phyloP scores from a whole-genome alignment of 2,329 filamentous ascomycete genomes.

The Parastagonospora nodorum region DNA sequence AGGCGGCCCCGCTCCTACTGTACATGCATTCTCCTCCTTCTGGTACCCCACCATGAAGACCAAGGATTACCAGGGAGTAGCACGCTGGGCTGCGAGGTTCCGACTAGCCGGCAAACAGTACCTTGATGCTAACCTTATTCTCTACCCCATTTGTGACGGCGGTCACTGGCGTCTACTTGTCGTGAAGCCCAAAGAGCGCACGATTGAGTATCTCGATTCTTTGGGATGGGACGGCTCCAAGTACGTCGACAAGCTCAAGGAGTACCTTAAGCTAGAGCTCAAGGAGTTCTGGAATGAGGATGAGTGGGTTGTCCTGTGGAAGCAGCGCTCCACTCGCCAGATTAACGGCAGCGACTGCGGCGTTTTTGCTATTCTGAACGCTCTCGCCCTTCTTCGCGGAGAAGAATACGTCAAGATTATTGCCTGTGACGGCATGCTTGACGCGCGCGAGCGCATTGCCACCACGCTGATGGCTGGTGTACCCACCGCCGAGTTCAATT shows the following conservation, averaged over 20 bases:
- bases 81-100: constrained; percentile 55
- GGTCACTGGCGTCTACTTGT: constrained; percentile 75
- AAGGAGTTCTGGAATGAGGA: constrained; percentile 58
- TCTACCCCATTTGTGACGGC: constrained; percentile 69
- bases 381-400: constrained; percentile 60
- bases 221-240: constrained; percentile 53
- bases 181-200: constrained; percentile 64
- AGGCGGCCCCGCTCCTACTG: constrained; percentile 63
- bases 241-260: constrained; percentile 34
- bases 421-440: constrained; percentile 59
- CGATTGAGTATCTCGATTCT: constrained; percentile 73
- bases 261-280: constrained; percentile 65
- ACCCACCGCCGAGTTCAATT: constrained; percentile 32
- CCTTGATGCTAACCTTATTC: constrained; percentile 67
- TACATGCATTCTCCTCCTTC: constrained; percentile 67
- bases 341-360: constrained; percentile 75
- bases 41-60: constrained; percentile 63
- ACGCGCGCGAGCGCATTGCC: constrained; percentile 67
- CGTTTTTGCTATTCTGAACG: constrained; percentile 77
- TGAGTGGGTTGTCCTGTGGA: constrained; percentile 65
- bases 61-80: constrained; percentile 30
- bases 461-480: constrained; percentile 66
- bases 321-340: constrained; percentile 58
- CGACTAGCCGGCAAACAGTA: constrained; percentile 57
- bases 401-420: constrained; percentile 52